Evolutionary conservation across 192 early-diverging fungal species (phyloP).

Genomic region (Phycomyces nitens): DNA sequence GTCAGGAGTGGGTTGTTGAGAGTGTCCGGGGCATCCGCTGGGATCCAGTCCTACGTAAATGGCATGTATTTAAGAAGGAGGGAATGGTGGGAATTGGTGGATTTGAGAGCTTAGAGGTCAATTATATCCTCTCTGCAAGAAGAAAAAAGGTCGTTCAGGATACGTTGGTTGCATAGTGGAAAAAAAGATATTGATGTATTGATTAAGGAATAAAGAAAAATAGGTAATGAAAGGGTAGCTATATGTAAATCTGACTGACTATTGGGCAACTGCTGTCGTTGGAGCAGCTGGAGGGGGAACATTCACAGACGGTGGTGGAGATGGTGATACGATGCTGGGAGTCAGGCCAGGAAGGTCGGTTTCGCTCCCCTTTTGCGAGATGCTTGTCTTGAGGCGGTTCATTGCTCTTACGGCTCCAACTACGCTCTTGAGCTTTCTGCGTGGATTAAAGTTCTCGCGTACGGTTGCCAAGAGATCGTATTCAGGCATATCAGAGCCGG

Average conservation of each 20-base stretch:
- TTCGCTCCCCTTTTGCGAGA: conserved; percentile 17
- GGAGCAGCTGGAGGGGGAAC: too few species aligned
- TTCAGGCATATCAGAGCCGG: conserved; percentile 51
- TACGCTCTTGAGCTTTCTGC: conserved; percentile 58
- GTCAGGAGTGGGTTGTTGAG: conserved; percentile 40
- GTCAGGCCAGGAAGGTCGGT: neutral
- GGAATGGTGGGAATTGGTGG: conserved; percentile 24
- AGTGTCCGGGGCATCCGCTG: conserved; percentile 55
- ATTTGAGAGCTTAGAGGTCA: conserved; percentile 33
- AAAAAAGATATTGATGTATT: too few species aligned
- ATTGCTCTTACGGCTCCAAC: conserved; percentile 60
- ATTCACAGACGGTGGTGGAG: too few species aligned
- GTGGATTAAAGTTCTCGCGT: conserved; percentile 72
- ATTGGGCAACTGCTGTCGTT: too few species aligned
- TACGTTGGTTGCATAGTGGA: too few species aligned
- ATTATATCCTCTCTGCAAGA: conserved; percentile 47
- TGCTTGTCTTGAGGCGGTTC: conserved; percentile 31
- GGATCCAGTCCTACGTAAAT: conserved; percentile 47
- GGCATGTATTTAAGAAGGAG: conserved; percentile 35
- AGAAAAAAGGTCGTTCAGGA: neutral
- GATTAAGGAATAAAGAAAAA: too few species aligned
- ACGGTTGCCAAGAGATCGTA: conserved; percentile 83
- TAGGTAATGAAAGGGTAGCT: too few species aligned
- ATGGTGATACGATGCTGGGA: too few species aligned
- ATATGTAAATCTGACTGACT: too few species aligned